phyloP scores from a whole-genome alignment of 768 basidiomycete species.

The Lentinula sp. region DNA sequence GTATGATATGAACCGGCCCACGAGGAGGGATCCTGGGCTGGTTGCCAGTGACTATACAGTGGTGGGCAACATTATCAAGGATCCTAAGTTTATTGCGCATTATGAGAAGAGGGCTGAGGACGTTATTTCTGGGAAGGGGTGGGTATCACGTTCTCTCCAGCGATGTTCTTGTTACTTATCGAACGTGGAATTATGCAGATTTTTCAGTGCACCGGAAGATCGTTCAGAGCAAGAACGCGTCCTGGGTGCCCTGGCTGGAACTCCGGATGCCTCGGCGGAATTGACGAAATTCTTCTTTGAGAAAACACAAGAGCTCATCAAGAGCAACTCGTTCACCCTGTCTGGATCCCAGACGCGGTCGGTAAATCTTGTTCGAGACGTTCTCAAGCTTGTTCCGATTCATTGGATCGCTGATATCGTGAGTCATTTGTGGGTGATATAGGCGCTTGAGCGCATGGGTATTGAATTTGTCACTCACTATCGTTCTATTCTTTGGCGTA shows the following conservation, averaged over 20 bases:
- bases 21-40: slow-evolving; percentile 15
- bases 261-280: slow-evolving; percentile 39
- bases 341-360: slow-evolving; percentile 46
- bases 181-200: slow-evolving; percentile 30
- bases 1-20: slow-evolving; percentile 54
- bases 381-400: slow-evolving; percentile 59
- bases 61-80: slow-evolving; percentile 47
- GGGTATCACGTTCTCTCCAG: slow-evolving; percentile 7
- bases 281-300: slow-evolving; percentile 61
- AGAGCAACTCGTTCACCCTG: slow-evolving; percentile 44
- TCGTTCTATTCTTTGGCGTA: slow-evolving; percentile 17
- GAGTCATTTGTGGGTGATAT: slow-evolving; percentile 16
- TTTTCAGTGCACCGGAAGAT: slow-evolving; percentile 54
- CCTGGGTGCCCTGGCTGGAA: slow-evolving; percentile 36
- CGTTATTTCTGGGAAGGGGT: slow-evolving; percentile 61
- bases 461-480: not conserved
- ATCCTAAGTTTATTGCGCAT: slow-evolving; percentile 39
- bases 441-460: not conserved
- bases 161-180: not conserved
- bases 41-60: slow-evolving; percentile 40
- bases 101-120: slow-evolving; percentile 45
- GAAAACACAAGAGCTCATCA: slow-evolving; percentile 55
- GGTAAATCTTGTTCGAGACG: slow-evolving; percentile 65
- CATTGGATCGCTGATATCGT: slow-evolving; percentile 75
- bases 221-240: slow-evolving; percentile 45